Percentiles rank a stretch among this genome's conserved stretches.
phyloP scores from a whole-genome alignment of 75 land plant species.

The Gnetum montanum region DNA sequence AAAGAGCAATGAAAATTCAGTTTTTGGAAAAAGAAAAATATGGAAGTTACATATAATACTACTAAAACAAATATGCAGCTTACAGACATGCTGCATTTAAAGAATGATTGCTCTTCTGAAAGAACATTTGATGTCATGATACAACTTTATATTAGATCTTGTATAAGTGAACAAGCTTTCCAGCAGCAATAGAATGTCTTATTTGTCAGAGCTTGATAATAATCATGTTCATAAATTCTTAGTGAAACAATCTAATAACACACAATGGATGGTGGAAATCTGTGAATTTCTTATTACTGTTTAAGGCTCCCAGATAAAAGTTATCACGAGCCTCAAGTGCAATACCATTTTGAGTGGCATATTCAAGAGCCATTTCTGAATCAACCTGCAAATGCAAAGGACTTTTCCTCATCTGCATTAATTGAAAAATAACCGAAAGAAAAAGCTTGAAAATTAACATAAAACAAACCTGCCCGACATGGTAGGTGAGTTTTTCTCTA shows the following conservation, averaged over 20 bases:
- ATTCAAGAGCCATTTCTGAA: conserved; percentile 93
- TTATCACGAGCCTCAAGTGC: conserved; percentile 70
- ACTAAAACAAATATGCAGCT: no score
- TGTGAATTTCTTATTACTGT: conserved; percentile 22
- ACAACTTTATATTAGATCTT: no score
- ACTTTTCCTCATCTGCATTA: not conserved
- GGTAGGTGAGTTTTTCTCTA: conserved; percentile 66
- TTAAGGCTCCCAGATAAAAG: conserved; percentile 47
- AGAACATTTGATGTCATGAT: no score
- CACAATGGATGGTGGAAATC: conserved; percentile 64
- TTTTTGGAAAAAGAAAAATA: no score
- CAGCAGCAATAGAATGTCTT: no score
- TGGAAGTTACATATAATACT: no score
- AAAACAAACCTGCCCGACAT: conserved; percentile 98
- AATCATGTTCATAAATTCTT: no score
- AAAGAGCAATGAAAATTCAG: no score
- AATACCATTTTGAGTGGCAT: conserved; percentile 94
- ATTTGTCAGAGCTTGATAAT: not conserved
- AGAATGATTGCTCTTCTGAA: no score
- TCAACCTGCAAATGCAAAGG: conserved; percentile 59
- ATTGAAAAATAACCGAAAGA: not conserved
- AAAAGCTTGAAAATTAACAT: not conserved
- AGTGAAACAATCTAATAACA: conserved; percentile 54
- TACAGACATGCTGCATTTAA: no score
- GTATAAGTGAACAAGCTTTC: no score